Evolutionary conservation across 2,329 filamentous ascomycete genomes (phyloP), one percentile per base, ranked within the genome.

Genomic region (Westerdykella aurantiaca): DNA sequence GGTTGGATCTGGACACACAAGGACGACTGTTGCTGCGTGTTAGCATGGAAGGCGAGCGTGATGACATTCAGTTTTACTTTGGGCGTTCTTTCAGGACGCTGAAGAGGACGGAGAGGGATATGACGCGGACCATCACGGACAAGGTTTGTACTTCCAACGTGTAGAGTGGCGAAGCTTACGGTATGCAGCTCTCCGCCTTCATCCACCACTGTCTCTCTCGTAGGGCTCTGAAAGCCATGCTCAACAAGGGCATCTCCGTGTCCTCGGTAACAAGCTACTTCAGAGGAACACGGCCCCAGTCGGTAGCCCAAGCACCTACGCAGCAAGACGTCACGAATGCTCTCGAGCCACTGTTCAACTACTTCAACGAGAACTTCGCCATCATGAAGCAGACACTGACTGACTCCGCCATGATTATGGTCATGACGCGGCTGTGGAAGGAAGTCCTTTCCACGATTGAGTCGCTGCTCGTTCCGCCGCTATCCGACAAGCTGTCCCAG

Each of bases 321-420:
- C 79, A 80, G 25, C 77, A 76, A 6, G 88, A 96, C 47, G 78
- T 95, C 16, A 85, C 88, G 52, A 84, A 84, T 54, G 88, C 88
- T 0, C 73, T 98, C 11, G 83, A 86, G 55, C 86, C 89, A 4
- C 77, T 98, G 1, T 93, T 96, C 63, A 80, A 82, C 42, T 98
- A 98, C 67, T 98, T 98, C 63, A 88, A 98, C 64, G 91, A 96
- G 64, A 98, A 98, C 61, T 98, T 98, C 68, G 88, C 89, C 46
- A 95, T 97, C 56, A 95, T 98, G 90, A 96, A 97, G 71, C 83
- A 93, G 67, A 96, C 91, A 0, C 74, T 98, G 44, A 97, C 93
- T 1, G 85, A 89, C 45, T 84, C 88, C 45, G 94, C 93, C n/a
- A 96, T 98, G 91, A 82, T 90, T 56, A 90, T 93, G 64, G 93